Percentiles rank a stretch among this genome's conserved stretches.
phyloP scores from a whole-genome alignment of 345 rosid genomes.

The Angophora floribunda region DNA sequence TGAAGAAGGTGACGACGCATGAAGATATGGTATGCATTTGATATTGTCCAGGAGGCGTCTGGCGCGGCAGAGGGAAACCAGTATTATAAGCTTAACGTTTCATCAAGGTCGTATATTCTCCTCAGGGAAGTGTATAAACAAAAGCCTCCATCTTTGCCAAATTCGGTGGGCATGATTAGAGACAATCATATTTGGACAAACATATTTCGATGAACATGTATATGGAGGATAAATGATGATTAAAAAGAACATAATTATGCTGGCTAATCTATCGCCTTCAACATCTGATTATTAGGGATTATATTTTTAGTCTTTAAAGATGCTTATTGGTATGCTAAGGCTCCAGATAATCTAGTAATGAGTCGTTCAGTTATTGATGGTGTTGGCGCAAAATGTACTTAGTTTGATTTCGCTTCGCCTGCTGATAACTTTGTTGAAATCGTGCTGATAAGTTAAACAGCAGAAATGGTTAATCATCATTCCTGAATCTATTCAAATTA shows the following conservation, averaged over 20 bases:
- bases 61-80: not conserved
- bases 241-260: not conserved
- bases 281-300: not conserved
- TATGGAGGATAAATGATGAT: not conserved
- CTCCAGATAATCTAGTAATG: not conserved
- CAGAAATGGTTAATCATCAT: accelerated
- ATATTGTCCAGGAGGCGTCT: not conserved
- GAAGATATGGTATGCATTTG: accelerated
- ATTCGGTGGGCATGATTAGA: not conserved
- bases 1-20: not conserved
- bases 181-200: not conserved
- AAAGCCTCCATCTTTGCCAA: not conserved
- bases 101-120: not conserved
- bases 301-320: not conserved
- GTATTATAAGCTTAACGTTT: not conserved
- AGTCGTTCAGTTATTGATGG: not conserved
- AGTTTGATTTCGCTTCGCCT: not conserved
- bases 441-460: not conserved
- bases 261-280: not conserved
- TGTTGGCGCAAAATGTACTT: not conserved
- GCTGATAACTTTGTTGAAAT: not conserved
- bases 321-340: not conserved
- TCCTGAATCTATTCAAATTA: not conserved
- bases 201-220: not conserved
- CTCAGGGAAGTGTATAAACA: not conserved